A percentile compares a stretch with the other conserved stretches of the same genome.
Conservation (phyloP, 495 filamentous ascomycete species). For the Pseudomonodictys pantanalensis region DNA sequence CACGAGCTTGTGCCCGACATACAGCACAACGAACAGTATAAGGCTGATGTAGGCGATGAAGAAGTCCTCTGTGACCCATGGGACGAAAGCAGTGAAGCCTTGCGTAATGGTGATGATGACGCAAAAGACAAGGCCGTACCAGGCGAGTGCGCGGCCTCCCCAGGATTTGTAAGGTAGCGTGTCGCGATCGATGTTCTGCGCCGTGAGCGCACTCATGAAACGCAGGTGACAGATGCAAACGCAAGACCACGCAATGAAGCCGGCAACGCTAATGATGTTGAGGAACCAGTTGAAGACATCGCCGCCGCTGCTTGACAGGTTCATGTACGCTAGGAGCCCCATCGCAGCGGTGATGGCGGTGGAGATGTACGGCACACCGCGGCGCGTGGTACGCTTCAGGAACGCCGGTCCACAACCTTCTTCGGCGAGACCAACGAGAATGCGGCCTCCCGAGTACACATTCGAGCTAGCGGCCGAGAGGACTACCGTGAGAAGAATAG, state of each 20-base stretch:
- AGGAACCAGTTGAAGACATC: slow-evolving; percentile 59
- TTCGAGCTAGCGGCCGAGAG: slow-evolving; percentile 51
- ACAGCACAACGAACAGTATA: slow-evolving; percentile 32
- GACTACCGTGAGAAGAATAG: slow-evolving; percentile 29
- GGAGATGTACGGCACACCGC: slow-evolving; percentile 47
- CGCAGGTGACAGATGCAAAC: slow-evolving; percentile 58
- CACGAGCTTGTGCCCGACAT: slow-evolving; percentile 36
- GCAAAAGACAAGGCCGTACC: slow-evolving; percentile 64
- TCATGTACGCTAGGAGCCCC: slow-evolving; percentile 43
- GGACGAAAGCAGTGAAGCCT: slow-evolving; percentile 67
- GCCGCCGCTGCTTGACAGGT: slow-evolving; percentile 48
- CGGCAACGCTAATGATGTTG: slow-evolving; percentile 64
- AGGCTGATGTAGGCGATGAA: slow-evolving; percentile 33
- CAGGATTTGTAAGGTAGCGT: slow-evolving; percentile 58
- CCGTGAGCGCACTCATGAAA: slow-evolving; percentile 59
- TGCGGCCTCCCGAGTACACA: slow-evolving; percentile 61
- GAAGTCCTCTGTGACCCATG: slow-evolving; percentile 48
- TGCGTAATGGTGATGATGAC: slow-evolving; percentile 64
- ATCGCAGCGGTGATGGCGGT: slow-evolving; percentile 41
- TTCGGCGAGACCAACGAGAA: slow-evolving; percentile 60
- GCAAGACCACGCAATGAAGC: slow-evolving; percentile 65
- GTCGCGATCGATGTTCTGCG: slow-evolving; percentile 55
- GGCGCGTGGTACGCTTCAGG: slow-evolving; percentile 18
- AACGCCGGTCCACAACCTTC: slow-evolving; percentile 59
- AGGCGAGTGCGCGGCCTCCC: slow-evolving; percentile 45